Base-by-base conservation (phyloP, 768 basidiomycete genomes). In the Podaxis sp. region DNA sequence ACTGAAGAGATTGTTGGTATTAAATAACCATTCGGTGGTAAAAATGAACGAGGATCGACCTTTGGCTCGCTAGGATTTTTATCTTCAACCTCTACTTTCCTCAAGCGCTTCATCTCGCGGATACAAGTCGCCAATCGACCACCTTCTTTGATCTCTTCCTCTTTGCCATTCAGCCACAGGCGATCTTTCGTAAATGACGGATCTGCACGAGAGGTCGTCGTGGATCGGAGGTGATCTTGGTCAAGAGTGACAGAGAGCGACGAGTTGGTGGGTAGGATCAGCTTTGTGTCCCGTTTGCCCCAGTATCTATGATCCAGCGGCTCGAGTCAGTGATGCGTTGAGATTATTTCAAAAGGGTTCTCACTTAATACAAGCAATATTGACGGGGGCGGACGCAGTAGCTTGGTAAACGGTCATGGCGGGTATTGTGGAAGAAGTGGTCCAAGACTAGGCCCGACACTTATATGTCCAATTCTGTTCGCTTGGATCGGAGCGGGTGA, bases 331-430 rank as follows among this genome's bases (percentile, higher is more conserved):
- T 9, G 13, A 3, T 42, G 0, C 4, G 11, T 44, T 36, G 49
- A 22, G 17, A 19, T 4, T n/a, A 44, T 38, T 19, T 2, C 33
- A 53, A 26, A 15, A 26, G 12, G 39, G 38, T 17, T 52, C 75
- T 70, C 63, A 96, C 95, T 98, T 98, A 78, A 98, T 97, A 73
- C 90, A 92, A n/a, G 95, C 95, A 70, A 98, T 98, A 77, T 98
- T 98, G 63, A 98, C 95, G 3, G 95, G 95, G 0, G 95, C 95
- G 65, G 95, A 92, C 0, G 88, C 87, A 13, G 95, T 97, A 7
- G 94, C 95, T 79, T 93, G 87, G 79, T 85, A 87, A 68, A 86
- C 68, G 64, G 85, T 68, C 63, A 65, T 64, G 56, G 46, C 54
- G 17, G 49, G 22, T 6, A 26, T 49, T n/a, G 6, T 4, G 12